Percentiles rank a stretch among this genome's conserved stretches.
These are phyloP conservation scores for Entophlyctis luteolus DNA, from an alignment of 192 early-diverging fungal species.

Conservation along the genomic window DNA sequence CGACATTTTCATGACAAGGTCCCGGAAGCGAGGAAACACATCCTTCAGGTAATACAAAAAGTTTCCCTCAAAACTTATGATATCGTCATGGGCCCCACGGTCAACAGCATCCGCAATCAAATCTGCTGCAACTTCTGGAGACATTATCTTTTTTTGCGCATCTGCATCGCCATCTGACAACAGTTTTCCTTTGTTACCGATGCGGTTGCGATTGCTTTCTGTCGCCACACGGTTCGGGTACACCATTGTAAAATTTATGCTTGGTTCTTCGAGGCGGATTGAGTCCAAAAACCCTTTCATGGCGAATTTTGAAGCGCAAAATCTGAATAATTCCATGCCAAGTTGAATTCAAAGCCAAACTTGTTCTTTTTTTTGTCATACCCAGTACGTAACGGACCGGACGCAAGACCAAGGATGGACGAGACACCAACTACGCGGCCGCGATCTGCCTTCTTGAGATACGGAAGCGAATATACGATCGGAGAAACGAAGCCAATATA, in stretches of 20 bases:
- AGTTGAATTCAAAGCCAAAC: not conserved
- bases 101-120: constrained; percentile 11
- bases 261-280: constrained; percentile 67
- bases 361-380: not conserved
- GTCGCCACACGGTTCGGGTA: constrained; percentile 74
- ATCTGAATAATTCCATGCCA: constrained; percentile 17
- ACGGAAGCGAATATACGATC: constrained; percentile 65
- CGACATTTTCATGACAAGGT: not conserved
- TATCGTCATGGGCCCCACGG: not conserved
- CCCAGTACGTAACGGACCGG: not conserved
- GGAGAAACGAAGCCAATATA: constrained; percentile 24
- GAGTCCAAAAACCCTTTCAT: constrained; percentile 76
- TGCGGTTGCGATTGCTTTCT: constrained; percentile 10
- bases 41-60: constrained; percentile 4
- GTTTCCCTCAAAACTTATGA: constrained; percentile 9
- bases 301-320: constrained; percentile 76
- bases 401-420: not conserved
- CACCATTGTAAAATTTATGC: constrained; percentile 59
- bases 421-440: not conserved
- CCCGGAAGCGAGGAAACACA: not conserved
- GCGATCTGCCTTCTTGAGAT: constrained; percentile 57
- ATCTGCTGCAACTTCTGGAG: not conserved
- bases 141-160: not conserved
- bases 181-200: not conserved
- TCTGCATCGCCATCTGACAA: not conserved